A percentile compares a stretch with the other conserved stretches of the same genome.
Evolutionary conservation across 2,329 filamentous ascomycete species (phyloP).

Genomic region (Calonectria crousiana): DNA sequence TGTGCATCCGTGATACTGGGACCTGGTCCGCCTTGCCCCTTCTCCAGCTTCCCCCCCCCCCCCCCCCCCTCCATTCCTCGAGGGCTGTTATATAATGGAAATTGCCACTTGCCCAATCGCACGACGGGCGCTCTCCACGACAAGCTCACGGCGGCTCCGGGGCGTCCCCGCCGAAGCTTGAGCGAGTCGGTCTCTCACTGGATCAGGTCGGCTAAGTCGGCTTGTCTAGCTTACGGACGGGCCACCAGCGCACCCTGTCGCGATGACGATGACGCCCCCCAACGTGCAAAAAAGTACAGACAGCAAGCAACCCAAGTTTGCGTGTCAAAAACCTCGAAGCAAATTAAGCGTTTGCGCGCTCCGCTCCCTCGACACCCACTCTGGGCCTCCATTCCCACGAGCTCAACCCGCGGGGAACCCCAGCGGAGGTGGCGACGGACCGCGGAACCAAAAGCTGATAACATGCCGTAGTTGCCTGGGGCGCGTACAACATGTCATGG

Average conservation of each 20-base stretch:
- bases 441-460: neutral
- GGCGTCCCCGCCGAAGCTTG: conserved; percentile 16
- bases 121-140: conserved; percentile 2
- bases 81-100: conserved; percentile 17
- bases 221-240: conserved; percentile 33
- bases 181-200: conserved; percentile 2
- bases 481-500: neutral
- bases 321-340: neutral
- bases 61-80: neutral
- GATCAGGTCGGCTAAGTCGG: conserved; percentile 40
- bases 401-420: conserved; percentile 24
- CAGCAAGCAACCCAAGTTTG: neutral
- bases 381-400: conserved; percentile 16
- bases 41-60: conserved; percentile 14
- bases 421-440: conserved; percentile 21
- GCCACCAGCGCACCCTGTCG: conserved; percentile 18
- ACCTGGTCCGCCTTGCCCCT: neutral
- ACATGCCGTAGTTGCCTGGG: neutral
- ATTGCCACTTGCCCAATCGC: conserved; percentile 13
- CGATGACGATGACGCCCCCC: conserved; percentile 12
- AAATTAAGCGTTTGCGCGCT: conserved; percentile 19
- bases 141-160: conserved; percentile 2
- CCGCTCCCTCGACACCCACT: conserved; percentile 7
- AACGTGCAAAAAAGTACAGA: neutral
- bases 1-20: neutral